Conservation (phyloP, 2,329 filamentous ascomycete genomes). For the Trichophaea hybrida region DNA sequence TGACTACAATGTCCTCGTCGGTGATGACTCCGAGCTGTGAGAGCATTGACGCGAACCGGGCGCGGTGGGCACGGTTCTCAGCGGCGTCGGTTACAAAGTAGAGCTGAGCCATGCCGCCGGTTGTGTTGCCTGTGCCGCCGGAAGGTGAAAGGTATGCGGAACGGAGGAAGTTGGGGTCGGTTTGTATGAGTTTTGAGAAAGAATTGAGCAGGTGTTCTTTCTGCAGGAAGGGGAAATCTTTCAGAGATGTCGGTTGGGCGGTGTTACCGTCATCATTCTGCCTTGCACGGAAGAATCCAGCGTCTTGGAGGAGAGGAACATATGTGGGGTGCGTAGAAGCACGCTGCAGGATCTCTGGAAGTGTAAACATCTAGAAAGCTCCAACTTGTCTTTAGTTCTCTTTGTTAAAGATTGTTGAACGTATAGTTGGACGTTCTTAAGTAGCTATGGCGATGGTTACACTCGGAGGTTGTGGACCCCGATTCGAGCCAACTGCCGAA, state of each 20-base stretch:
- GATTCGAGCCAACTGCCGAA: too few species aligned
- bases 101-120: conserved; percentile 29
- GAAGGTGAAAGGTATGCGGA: conserved; percentile 33
- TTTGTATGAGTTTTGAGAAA: conserved; percentile 6
- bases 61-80: conserved; percentile 35
- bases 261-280: neutral
- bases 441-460: too few species aligned
- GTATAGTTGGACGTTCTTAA: too few species aligned
- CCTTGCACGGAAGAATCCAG: neutral
- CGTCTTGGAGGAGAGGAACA: conserved; percentile 2
- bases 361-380: conserved; percentile 20
- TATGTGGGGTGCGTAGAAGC: conserved; percentile 18
- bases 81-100: conserved; percentile 33
- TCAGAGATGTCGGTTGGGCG: neutral
- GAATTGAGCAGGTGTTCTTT: conserved; percentile 5
- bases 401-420: too few species aligned
- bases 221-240: conserved; percentile 4
- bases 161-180: conserved; percentile 29
- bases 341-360: conserved; percentile 12
- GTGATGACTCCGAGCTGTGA: conserved; percentile 28
- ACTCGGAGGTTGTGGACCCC: too few species aligned
- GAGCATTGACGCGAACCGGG: conserved; percentile 30
- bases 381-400: conserved; percentile 6
- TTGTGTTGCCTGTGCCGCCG: conserved; percentile 29
- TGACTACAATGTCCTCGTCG: conserved; percentile 32